A percentile compares a stretch with the other conserved stretches of the same genome.
Evolutionary conservation across 768 basidiomycete genomes (phyloP).

Genomic region (Tylopilus vinaceipallidus): DNA sequence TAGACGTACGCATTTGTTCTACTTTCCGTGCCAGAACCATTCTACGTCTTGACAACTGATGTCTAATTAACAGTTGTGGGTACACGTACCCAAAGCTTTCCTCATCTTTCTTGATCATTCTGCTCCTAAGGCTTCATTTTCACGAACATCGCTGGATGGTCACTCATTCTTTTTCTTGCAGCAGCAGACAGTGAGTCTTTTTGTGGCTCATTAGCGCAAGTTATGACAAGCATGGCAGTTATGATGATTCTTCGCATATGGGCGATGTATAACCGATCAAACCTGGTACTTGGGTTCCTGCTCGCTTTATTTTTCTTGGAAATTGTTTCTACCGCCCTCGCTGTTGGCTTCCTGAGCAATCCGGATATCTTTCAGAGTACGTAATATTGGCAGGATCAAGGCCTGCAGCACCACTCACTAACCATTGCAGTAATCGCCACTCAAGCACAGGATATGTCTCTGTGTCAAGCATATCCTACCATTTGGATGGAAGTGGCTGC

Average conservation of each 20-base stretch:
- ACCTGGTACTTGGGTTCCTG: neutral
- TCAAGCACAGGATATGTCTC: no score
- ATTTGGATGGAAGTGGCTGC: neutral
- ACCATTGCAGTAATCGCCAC: no score
- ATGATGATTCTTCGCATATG: slow-evolving; percentile 1
- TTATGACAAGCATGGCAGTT: neutral
- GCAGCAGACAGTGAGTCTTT: slow-evolving; percentile 8
- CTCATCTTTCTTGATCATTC: no score
- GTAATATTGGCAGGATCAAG: no score
- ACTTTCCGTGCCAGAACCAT: no score
- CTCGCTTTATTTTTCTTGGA: neutral
- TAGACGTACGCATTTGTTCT: neutral
- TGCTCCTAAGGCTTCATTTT: no score
- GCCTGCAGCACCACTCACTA: no score
- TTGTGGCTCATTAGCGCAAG: neutral
- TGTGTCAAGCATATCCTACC: no score
- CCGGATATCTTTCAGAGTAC: neutral
- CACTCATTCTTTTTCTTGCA: neutral
- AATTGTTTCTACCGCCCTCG: neutral
- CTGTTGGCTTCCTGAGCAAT: neutral
- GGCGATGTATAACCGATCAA: slow-evolving; percentile 2
- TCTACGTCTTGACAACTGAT: neutral
- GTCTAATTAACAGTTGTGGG: neutral
- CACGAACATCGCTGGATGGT: no score
- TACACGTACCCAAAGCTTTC: no score